A percentile compares a stretch with the other conserved stretches of the same genome.
Conservation (phyloP, 2,329 filamentous ascomycete genomes). For the Penicillium sclerotiorum region DNA sequence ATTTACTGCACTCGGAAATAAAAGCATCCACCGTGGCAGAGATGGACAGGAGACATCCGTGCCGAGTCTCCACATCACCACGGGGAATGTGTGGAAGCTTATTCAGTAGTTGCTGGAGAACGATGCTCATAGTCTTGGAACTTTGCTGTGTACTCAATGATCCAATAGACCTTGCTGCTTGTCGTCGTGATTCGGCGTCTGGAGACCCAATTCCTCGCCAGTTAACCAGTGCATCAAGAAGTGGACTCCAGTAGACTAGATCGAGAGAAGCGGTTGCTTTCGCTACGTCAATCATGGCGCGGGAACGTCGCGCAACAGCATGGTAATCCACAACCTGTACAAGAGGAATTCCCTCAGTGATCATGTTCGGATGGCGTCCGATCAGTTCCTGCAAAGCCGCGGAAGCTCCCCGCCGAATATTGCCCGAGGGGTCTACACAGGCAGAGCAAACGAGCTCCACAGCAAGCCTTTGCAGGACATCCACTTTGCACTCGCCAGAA, state of each 20-base stretch:
- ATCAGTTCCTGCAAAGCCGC: conserved; percentile 93
- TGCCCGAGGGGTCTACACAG: conserved; percentile 85
- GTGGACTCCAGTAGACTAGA: conserved; percentile 64
- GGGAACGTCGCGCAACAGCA: conserved; percentile 80
- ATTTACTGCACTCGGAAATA: conserved; percentile 20
- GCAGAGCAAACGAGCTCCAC: conserved; percentile 79
- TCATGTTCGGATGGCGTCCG: conserved; percentile 84
- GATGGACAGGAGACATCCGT: conserved; percentile 48
- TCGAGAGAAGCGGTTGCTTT: conserved; percentile 68
- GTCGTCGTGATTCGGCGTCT: conserved; percentile 72
- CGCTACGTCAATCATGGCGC: conserved; percentile 78
- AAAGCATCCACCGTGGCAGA: conserved; percentile 42
- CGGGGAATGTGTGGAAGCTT: conserved; percentile 42
- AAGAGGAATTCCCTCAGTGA: conserved; percentile 77
- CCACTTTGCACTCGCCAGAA: conserved; percentile 31
- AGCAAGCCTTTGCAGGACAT: conserved; percentile 74
- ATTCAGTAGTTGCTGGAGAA: conserved; percentile 36
- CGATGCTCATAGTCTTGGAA: conserved; percentile 33
- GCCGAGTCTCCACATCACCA: conserved; percentile 46
- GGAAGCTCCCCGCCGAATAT: conserved; percentile 88
- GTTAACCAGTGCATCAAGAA: conserved; percentile 71
- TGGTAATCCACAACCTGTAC: conserved; percentile 94
- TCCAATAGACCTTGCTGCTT: conserved; percentile 72
- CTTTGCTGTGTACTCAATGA: conserved; percentile 37
- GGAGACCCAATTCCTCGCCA: conserved; percentile 89